phyloP scores from a whole-genome alignment of 208 protist genomes.

The Acanthamoeba culbertsoni region DNA sequence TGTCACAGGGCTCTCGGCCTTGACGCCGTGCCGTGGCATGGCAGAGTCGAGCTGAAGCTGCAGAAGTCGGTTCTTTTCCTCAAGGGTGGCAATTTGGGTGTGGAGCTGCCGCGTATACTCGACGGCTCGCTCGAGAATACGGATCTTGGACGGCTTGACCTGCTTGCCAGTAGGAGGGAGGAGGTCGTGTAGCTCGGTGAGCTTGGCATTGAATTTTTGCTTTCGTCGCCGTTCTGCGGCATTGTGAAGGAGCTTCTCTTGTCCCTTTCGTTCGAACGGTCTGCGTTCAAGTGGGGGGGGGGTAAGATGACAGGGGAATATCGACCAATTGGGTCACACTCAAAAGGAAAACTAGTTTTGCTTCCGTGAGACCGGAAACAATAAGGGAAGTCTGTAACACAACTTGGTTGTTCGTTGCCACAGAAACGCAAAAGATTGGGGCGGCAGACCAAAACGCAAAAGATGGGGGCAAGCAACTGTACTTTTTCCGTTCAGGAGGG shows the following conservation, averaged over 20 bases:
- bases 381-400: not conserved
- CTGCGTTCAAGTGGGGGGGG: not conserved
- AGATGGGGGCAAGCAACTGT: not conserved
- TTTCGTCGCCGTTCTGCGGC: slow-evolving; percentile 18
- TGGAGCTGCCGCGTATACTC: slow-evolving; percentile 25
- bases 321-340: not conserved
- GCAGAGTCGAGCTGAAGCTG: not conserved
- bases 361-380: too few relatives aligned
- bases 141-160: slow-evolving; percentile 33
- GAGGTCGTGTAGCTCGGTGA: slow-evolving; percentile 46
- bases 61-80: slow-evolving; percentile 8
- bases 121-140: slow-evolving; percentile 6
- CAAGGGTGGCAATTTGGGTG: not conserved
- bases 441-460: too few relatives aligned
- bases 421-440: too few relatives aligned
- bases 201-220: slow-evolving; percentile 43
- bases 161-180: slow-evolving; percentile 28
- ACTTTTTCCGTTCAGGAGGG: slow-evolving; percentile 1
- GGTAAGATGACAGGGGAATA: not conserved
- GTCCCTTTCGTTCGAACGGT: slow-evolving; percentile 5
- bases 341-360: too few relatives aligned
- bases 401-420: too few relatives aligned
- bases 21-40: not conserved
- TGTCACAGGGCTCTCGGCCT: not conserved
- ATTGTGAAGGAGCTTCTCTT: slow-evolving; percentile 52